phyloP scores from a whole-genome alignment of 345 rosid species.

The Syzygium jambos region DNA sequence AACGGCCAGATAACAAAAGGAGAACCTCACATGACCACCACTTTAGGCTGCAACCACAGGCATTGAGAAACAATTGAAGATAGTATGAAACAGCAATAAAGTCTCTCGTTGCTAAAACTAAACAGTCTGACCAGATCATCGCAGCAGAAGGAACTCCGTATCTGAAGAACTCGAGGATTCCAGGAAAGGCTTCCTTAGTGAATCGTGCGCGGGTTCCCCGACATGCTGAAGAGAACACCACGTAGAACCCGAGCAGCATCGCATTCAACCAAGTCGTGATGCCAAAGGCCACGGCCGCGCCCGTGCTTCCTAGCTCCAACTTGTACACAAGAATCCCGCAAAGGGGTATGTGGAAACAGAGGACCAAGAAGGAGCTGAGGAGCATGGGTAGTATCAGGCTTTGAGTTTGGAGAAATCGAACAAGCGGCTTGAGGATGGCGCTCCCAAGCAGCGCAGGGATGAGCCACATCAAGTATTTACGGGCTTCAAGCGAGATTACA shows the following conservation, averaged over 20 bases:
- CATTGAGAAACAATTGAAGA: not conserved
- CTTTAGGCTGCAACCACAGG: constrained; percentile 28
- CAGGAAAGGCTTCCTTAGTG: constrained; percentile 7
- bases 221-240: constrained; percentile 26
- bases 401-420: constrained; percentile 21
- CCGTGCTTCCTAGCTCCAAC: constrained; percentile 14
- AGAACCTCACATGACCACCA: constrained; percentile 67
- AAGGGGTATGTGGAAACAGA: constrained; percentile 14
- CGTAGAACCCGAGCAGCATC: constrained; percentile 16
- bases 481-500: constrained; percentile 11
- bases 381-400: constrained; percentile 26
- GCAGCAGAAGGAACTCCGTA: constrained; percentile 38
- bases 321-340: constrained; percentile 27
- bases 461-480: constrained; percentile 14
- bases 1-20: constrained; percentile 35
- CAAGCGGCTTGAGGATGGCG: constrained; percentile 12
- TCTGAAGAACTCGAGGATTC: constrained; percentile 20
- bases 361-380: constrained; percentile 1
- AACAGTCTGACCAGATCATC: constrained; percentile 32
- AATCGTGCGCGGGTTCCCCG: constrained; percentile 17
- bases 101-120: not conserved
- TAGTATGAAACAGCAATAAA: not conserved
- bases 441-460: constrained; percentile 17
- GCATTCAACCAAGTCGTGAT: constrained; percentile 36
- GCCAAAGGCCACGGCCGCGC: constrained; percentile 35